Evolutionary conservation across 2,329 filamentous ascomycete species (phyloP).

Genomic region (Fusarium sp.): DNA sequence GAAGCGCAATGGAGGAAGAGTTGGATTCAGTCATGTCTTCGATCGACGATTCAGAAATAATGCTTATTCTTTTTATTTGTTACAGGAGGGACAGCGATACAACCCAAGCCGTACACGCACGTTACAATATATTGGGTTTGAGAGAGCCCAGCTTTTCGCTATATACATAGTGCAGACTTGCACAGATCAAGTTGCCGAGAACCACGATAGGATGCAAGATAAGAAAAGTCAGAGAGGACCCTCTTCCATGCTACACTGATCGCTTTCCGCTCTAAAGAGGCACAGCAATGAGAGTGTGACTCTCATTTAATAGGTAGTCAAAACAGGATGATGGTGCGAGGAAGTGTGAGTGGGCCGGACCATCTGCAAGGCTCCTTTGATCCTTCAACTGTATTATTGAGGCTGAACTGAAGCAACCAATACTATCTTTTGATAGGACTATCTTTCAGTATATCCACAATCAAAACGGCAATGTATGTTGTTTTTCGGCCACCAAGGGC

Average conservation of each 20-base stretch:
- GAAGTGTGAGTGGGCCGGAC: constrained; percentile 17
- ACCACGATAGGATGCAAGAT: not conserved
- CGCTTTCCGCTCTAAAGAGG: no score
- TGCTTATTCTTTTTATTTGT: constrained; percentile 9
- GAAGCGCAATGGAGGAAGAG: not conserved
- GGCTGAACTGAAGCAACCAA: not conserved
- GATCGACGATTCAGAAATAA: not conserved
- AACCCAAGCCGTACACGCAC: not conserved
- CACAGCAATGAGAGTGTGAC: not conserved
- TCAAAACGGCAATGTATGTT: not conserved
- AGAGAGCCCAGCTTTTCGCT: constrained; percentile 4
- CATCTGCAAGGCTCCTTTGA: constrained; percentile 5
- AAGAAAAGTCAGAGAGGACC: not conserved
- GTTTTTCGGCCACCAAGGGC: not conserved
- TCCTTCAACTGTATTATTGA: not conserved
- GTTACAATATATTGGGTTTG: not conserved
- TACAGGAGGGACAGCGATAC: not conserved
- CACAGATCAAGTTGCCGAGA: not conserved
- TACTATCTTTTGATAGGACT: not conserved
- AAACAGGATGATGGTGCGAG: constrained; percentile 18
- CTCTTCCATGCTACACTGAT: not conserved
- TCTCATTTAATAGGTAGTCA: not conserved
- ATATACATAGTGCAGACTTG: not conserved
- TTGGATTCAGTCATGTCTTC: not conserved
- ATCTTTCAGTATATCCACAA: not conserved